These are phyloP conservation scores for Rubia tinctorum DNA, from an alignment of 305 asterid species.

Conservation along the genomic window DNA sequence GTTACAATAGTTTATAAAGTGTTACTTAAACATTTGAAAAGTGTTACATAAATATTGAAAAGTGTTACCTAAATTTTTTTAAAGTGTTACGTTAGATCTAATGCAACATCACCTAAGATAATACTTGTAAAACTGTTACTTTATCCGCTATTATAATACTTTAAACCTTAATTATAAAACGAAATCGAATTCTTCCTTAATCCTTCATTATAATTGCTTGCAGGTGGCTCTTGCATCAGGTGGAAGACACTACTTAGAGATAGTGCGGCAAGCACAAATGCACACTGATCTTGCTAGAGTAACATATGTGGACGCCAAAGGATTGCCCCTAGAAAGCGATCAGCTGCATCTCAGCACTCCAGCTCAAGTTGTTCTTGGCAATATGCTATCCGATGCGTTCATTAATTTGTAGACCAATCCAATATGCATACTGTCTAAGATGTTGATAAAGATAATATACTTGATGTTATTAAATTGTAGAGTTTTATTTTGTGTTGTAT, in stretches of 20 bases:
- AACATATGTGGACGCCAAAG: neutral
- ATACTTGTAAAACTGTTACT: too few species aligned
- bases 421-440: too few species aligned
- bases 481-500: neutral
- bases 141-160: too few species aligned
- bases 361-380: neutral
- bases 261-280: neutral
- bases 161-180: too few species aligned
- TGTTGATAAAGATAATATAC: neutral
- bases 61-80: too few species aligned
- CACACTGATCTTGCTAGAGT: neutral
- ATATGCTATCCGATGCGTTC: neutral
- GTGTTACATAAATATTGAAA: too few species aligned
- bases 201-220: neutral
- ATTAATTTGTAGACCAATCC: neutral
- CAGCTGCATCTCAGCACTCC: neutral
- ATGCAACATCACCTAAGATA: too few species aligned
- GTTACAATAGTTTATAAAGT: too few species aligned
- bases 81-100: too few species aligned
- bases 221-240: neutral
- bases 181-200: too few species aligned
- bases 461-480: too few species aligned
- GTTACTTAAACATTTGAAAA: too few species aligned
- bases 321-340: neutral
- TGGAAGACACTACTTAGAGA: neutral